phyloP scores from a whole-genome alignment of 768 basidiomycete species.

The Coprinellus aureogranulatus region DNA sequence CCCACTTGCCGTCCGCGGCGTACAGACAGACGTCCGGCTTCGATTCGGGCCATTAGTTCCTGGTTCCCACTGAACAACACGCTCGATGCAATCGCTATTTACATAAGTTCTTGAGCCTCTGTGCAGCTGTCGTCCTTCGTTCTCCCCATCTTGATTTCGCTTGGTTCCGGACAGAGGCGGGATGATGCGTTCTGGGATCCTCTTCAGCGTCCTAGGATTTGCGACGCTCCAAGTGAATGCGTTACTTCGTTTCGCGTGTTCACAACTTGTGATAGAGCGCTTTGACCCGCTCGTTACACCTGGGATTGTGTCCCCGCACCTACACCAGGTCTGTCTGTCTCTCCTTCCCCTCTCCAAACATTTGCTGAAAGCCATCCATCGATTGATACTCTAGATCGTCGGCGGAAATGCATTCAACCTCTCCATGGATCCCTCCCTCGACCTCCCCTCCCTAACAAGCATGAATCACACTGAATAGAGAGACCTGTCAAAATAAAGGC shows the following conservation, averaged over 20 bases:
- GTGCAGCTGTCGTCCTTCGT: too few relatives aligned
- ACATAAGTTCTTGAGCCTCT: too few relatives aligned
- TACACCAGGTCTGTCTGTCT: conserved; percentile 17
- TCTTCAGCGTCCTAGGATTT: background rate
- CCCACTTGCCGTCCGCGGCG: too few relatives aligned
- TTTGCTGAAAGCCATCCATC: background rate
- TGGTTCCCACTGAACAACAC: too few relatives aligned
- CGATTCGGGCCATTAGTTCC: too few relatives aligned
- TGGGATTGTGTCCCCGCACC: conserved; percentile 13
- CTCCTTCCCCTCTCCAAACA: background rate
- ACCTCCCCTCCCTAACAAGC: conserved; percentile 1
- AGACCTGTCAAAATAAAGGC: conserved; percentile 1
- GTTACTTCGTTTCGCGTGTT: conserved; percentile 16
- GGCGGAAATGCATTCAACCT: conserved; percentile 17
- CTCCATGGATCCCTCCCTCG: conserved; percentile 16
- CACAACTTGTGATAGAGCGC: conserved; percentile 17
- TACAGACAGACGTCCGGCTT: too few relatives aligned
- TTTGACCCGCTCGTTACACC: background rate
- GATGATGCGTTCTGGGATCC: too few relatives aligned
- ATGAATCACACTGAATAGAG: background rate
- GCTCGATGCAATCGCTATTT: too few relatives aligned
- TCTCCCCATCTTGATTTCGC: too few relatives aligned
- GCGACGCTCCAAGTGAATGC: conserved; percentile 6
- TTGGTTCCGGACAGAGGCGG: too few relatives aligned
- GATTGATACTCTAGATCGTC: conserved; percentile 3